A percentile compares a stretch with the other conserved stretches of the same genome.
phyloP scores from a whole-genome alignment of 306 rosid genomes.

The Styphnolobium japonicum region DNA sequence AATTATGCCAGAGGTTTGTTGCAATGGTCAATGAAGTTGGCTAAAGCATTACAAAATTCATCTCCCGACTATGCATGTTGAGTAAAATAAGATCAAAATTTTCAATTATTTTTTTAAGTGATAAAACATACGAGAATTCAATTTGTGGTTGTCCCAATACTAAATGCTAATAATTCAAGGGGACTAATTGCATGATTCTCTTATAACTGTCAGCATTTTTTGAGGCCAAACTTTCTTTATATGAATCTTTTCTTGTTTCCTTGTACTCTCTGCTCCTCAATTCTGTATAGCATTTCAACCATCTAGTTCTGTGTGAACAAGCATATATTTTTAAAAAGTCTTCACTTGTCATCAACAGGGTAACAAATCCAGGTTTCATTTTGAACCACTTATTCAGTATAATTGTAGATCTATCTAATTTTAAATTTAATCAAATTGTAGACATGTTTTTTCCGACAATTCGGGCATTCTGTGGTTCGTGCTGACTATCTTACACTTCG shows the following conservation, averaged over 20 bases:
- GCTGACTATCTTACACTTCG: constrained; percentile 90
- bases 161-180: neutral
- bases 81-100: neutral
- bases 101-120: neutral
- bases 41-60: neutral
- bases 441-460: constrained; percentile 95
- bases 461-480: constrained; percentile 80
- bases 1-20: neutral
- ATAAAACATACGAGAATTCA: neutral
- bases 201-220: neutral
- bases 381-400: neutral
- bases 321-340: constrained; percentile 11
- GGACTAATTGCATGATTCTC: neutral
- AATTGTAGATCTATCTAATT: constrained; percentile 15
- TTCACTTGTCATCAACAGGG: no score
- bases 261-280: neutral
- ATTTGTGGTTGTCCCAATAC: neutral
- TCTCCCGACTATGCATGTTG: constrained; percentile 3
- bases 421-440: constrained; percentile 33
- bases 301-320: constrained; percentile 7
- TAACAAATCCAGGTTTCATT: constrained; percentile 22
- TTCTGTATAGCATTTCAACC: neutral
- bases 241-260: neutral
- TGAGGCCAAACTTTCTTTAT: neutral
- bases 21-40: neutral